Evolutionary conservation across 352 stramenopile genomes (phyloP), one percentile per base, ranked within the genome.

Genomic region (Globisporangium barbulae): DNA sequence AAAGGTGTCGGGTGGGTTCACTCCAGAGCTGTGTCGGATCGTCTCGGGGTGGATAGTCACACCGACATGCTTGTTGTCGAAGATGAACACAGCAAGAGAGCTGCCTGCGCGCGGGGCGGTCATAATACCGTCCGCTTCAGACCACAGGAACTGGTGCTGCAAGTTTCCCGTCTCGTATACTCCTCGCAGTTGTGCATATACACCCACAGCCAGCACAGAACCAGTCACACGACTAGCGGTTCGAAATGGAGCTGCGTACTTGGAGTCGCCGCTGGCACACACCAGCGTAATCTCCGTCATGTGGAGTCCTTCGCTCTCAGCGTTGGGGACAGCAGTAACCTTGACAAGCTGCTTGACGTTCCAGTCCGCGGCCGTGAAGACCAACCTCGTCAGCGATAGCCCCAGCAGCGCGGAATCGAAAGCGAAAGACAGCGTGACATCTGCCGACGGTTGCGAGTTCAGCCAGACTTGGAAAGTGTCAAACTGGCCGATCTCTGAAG

Each of bases 401-500:
- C 60, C 47, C 3, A 82, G 22, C 22, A 75, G 2, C 62, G 25
- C 12, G 25, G 52, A 13, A 31, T 59, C 44, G 35, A 53, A 63
- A 63, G 57, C 19, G 9, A 87, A 42, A 0, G 42, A 30, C 35
- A 92, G 55, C 7, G 55, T 75, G 33, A 90, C 81, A 13, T 76
- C 64, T 4, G 67, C 69, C 7, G 68, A 69, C 17, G 83, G 83
- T 8, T 65, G 59, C 0, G 81, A 70, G 54, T 92, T 92, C n/a
- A 92, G 50, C 30, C 59, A 64, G 10, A 90, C 65, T 17, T 65
- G 67, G 63, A 89, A 79, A 9, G 22, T 65, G 63, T 92, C 83
- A 5, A 53, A 49, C 59, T 89, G 81, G 2, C 83, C 81, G 35
- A 92, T 86, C 65, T 92, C 81, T 15, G 83, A 90, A 3, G 83